Evolutionary conservation across 1,284 basidiomycete species (phyloP).

Genomic region (Ganoderma sp.): DNA sequence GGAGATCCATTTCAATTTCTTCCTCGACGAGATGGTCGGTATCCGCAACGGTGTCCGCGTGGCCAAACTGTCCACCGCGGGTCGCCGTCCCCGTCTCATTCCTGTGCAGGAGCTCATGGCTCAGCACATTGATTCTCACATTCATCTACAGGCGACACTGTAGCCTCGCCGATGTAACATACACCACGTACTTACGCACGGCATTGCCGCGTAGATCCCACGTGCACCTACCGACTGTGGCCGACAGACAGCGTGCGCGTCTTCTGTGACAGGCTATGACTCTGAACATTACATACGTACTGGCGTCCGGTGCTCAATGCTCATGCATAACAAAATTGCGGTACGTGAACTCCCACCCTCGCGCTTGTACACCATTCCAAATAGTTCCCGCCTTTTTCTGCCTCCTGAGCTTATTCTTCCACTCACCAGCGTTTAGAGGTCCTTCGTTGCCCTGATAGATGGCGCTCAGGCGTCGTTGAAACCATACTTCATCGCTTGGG

Average conservation of each 20-base stretch:
- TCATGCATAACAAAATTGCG: too few relatives aligned
- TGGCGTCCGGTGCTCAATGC: too few relatives aligned
- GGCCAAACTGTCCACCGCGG: background rate
- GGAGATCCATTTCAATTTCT: conserved; percentile 45
- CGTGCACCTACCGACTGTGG: too few relatives aligned
- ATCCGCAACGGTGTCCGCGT: background rate
- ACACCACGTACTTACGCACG: too few relatives aligned
- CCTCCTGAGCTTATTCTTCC: background rate
- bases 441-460: background rate
- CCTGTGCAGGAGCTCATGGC: background rate
- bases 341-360: background rate
- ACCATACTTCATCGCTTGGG: background rate
- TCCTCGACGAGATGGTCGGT: conserved; percentile 46
- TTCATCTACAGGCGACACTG: too few relatives aligned
- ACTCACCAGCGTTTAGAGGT: background rate
- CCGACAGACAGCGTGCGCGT: too few relatives aligned
- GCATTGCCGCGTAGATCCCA: too few relatives aligned
- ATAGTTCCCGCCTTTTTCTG: background rate
- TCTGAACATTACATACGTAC: too few relatives aligned
- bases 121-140: too few relatives aligned
- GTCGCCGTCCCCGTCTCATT: background rate
- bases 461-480: background rate
- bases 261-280: too few relatives aligned
- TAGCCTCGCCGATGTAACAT: too few relatives aligned
- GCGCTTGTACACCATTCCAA: accelerated